Percentiles rank a stretch among this genome's conserved stretches.
phyloP scores from a whole-genome alignment of 2,329 filamentous ascomycete species.

The Alternaria longipes region DNA sequence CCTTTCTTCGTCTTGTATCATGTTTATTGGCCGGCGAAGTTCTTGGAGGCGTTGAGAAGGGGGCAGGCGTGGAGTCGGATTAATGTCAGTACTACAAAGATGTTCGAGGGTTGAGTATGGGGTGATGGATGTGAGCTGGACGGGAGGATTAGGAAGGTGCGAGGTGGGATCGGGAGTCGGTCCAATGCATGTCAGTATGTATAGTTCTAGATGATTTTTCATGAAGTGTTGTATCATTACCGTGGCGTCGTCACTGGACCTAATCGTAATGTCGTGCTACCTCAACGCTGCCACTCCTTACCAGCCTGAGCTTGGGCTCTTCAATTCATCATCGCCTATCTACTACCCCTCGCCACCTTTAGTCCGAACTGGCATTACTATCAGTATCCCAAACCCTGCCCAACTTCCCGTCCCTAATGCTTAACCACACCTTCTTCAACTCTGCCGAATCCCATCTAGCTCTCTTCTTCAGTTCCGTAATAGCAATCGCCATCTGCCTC shows the following conservation, averaged over 20 bases:
- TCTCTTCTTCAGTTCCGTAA: background rate
- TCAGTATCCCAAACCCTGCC: background rate
- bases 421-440: background rate
- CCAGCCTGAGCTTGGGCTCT: background rate
- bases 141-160: background rate
- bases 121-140: background rate
- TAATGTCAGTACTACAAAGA: slow-evolving; percentile 73
- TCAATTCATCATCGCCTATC: background rate
- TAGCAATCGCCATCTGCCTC: background rate
- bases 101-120: slow-evolving; percentile 54
- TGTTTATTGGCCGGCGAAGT: slow-evolving; percentile 63
- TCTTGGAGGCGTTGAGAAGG: slow-evolving; percentile 57
- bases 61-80: slow-evolving; percentile 69
- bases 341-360: background rate
- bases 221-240: background rate
- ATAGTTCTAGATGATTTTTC: background rate
- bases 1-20: slow-evolving; percentile 63
- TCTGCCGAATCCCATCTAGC: slow-evolving; percentile 2
- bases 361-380: slow-evolving; percentile 2
- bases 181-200: background rate
- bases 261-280: background rate
- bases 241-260: background rate
- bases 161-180: background rate
- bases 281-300: background rate
- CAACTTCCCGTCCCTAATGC: background rate